Evolutionary conservation across 768 basidiomycete genomes (phyloP).

Genomic region (Cystofilobasidium capitatum): DNA sequence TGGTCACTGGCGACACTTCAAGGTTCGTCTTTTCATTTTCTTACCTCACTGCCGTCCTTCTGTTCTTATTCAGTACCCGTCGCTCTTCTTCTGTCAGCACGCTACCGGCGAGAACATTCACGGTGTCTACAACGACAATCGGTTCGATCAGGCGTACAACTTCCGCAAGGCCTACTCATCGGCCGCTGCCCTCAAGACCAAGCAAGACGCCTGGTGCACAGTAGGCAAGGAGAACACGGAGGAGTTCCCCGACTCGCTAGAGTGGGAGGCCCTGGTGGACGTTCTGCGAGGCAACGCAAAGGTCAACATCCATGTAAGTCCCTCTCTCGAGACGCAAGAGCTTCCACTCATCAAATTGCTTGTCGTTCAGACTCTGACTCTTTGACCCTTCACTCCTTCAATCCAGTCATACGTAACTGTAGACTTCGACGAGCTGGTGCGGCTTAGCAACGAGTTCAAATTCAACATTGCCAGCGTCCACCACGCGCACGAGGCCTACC

Average conservation of each 20-base stretch:
- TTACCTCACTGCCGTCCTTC: not conserved
- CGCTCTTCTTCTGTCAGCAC: not conserved
- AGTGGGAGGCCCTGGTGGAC: constrained; percentile 53
- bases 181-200: constrained; percentile 55
- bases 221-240: constrained; percentile 41
- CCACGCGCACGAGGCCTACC: constrained; percentile 46
- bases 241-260: constrained; percentile 57
- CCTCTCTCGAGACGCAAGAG: not conserved
- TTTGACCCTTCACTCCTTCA: not conserved
- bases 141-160: constrained; percentile 68
- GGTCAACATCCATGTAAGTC: constrained; percentile 46
- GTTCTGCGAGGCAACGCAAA: constrained; percentile 65
- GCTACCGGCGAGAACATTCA: constrained; percentile 47
- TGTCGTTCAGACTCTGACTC: not conserved
- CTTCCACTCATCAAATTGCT: not conserved
- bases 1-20: constrained; percentile 68
- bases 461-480: constrained; percentile 39
- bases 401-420: not conserved
- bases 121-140: constrained; percentile 44
- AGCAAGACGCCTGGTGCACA: constrained; percentile 59
- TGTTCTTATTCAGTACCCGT: not conserved
- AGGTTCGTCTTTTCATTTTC: constrained; percentile 33
- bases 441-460: constrained; percentile 74
- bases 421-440: constrained; percentile 34
- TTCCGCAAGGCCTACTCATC: constrained; percentile 63